Percentiles rank a stretch among this genome's conserved stretches.
Conservation (phyloP, 805 yeast species). For the Metschnikowia baotianmanensis region DNA sequence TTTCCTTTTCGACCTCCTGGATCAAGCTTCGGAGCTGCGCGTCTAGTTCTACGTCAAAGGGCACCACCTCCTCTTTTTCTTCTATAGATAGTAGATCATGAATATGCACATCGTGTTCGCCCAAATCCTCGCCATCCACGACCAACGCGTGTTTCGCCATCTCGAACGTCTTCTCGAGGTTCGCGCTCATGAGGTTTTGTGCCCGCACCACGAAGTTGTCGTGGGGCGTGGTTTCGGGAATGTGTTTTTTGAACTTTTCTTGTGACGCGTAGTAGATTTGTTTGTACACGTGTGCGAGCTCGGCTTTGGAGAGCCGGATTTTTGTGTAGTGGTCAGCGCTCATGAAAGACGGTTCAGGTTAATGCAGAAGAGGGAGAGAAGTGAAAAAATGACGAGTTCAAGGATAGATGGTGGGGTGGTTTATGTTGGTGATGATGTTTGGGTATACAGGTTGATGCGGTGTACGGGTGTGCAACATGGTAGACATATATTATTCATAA, state of each 20-base stretch:
- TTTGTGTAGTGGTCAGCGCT: conserved; percentile 33
- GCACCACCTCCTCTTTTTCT: conserved; percentile 52
- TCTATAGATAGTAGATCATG: conserved; percentile 26
- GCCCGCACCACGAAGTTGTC: conserved; percentile 50
- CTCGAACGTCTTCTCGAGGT: conserved; percentile 54
- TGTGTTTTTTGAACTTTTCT: conserved; percentile 46
- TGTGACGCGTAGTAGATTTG: conserved; percentile 42
- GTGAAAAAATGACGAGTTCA: not conserved
- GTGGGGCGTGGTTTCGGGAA: conserved; percentile 39
- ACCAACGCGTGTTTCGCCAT: conserved; percentile 52
- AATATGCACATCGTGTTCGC: conserved; percentile 21
- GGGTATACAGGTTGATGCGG: too few species aligned
- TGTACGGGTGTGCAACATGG: too few species aligned
- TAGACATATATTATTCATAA: too few species aligned
- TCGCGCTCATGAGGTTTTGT: conserved; percentile 41
- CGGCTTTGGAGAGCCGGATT: conserved; percentile 51
- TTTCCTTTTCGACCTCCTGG: conserved; percentile 59
- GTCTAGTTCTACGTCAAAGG: conserved; percentile 66
- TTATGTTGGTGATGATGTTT: not conserved
- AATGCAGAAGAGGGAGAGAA: not conserved
- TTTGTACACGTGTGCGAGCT: conserved; percentile 47
- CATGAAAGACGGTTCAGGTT: conserved; percentile 14
- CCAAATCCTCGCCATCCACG: conserved; percentile 53
- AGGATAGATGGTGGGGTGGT: too few species aligned
- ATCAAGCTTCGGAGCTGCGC: conserved; percentile 55